Percentiles rank a stretch among this genome's conserved stretches.
phyloP scores from a whole-genome alignment of 768 basidiomycete genomes.

The Podaxis sp. region DNA sequence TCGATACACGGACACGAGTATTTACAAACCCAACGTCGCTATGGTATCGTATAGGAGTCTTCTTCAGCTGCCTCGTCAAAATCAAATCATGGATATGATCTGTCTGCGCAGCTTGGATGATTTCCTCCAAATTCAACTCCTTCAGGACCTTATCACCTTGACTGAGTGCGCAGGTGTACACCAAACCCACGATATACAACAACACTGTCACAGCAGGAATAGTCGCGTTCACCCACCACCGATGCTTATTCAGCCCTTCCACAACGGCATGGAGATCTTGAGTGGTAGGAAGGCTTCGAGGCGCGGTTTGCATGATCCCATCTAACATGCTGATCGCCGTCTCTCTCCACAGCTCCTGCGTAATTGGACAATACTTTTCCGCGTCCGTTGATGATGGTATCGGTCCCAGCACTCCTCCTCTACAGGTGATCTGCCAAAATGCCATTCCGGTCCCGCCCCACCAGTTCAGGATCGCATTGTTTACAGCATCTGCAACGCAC shows the following conservation, averaged over 20 bases:
- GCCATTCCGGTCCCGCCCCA: constrained; percentile 20
- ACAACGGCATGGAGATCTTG: constrained; percentile 17
- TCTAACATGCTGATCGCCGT: constrained; percentile 19
- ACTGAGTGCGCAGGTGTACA: constrained; percentile 1
- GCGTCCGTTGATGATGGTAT: constrained; percentile 7
- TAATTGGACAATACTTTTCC: constrained; percentile 16
- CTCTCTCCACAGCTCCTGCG: constrained; percentile 17
- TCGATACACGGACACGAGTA: background rate
- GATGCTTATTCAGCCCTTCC: constrained; percentile 8
- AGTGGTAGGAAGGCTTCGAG: background rate
- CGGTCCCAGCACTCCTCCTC: constrained; percentile 22
- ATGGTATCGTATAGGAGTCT: background rate
- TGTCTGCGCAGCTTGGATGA: constrained; percentile 10
- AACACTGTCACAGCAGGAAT: constrained; percentile 17
- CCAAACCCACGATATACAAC: constrained; percentile 15
- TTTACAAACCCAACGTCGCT: constrained; percentile 9
- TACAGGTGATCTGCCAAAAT: constrained; percentile 19
- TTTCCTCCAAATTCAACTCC: constrained; percentile 6
- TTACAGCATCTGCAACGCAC: constrained; percentile 21
- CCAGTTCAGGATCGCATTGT: constrained; percentile 22
- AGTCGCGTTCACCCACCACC: constrained; percentile 23
- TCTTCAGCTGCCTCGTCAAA: constrained; percentile 1
- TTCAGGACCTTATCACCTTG: constrained; percentile 3
- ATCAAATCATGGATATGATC: constrained; percentile 12
- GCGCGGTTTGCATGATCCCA: constrained; percentile 21